Evolutionary conservation across 495 filamentous ascomycete genomes (phyloP).

Genomic region (Trichoderma parareesei): DNA sequence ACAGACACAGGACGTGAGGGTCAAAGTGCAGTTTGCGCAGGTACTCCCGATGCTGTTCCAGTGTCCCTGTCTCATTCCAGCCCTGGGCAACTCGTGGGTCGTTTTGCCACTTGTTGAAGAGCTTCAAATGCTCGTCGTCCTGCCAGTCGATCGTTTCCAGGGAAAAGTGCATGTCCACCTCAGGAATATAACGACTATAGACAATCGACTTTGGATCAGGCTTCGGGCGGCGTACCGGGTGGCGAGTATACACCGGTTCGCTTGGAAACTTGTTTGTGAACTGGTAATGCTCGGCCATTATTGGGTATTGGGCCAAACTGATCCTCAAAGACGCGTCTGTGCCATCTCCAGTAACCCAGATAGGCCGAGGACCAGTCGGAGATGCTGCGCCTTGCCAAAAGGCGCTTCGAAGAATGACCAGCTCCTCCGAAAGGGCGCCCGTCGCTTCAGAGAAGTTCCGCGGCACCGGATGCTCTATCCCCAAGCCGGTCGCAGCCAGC

Average conservation of each 20-base stretch:
- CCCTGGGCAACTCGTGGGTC: conserved; percentile 61
- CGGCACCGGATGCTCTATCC: conserved; percentile 37
- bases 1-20: conserved; percentile 51
- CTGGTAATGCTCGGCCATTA: conserved; percentile 45
- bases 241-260: conserved; percentile 27
- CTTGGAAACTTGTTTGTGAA: conserved; percentile 34
- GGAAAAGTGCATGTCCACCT: conserved; percentile 56
- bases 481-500: conserved; percentile 45
- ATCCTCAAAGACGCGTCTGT: conserved; percentile 27
- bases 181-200: conserved; percentile 61
- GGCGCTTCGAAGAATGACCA: conserved; percentile 34
- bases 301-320: conserved; percentile 41
- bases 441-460: conserved; percentile 11
- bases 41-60: conserved; percentile 56
- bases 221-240: conserved; percentile 54
- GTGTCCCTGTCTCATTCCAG: conserved; percentile 60
- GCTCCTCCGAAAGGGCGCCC: conserved; percentile 1
- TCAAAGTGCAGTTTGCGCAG: conserved; percentile 50
- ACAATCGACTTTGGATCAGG: conserved; percentile 50
- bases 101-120: conserved; percentile 64
- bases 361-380: conserved; percentile 52
- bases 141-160: conserved; percentile 53
- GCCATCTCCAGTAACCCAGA: conserved; percentile 41
- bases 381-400: conserved; percentile 67
- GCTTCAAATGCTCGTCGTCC: conserved; percentile 43